phyloP scores from a whole-genome alignment of 2,329 filamentous ascomycete species.

The Hysterium pulicare region DNA sequence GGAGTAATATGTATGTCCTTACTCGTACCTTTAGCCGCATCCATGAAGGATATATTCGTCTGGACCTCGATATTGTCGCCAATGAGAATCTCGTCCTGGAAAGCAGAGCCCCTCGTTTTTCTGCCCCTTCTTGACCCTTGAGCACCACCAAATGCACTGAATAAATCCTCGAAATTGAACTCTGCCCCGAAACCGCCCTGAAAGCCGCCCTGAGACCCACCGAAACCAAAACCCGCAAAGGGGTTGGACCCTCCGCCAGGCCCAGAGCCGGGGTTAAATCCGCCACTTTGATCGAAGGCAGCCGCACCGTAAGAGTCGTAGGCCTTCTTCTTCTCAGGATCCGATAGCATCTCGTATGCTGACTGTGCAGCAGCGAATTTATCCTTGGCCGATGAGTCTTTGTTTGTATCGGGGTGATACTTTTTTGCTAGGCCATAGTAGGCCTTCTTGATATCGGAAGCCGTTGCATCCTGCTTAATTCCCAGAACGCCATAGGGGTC shows the following conservation, averaged over 20 bases:
- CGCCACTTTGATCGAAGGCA: slow-evolving; percentile 63
- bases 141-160: slow-evolving; percentile 77
- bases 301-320: slow-evolving; percentile 88
- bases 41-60: slow-evolving; percentile 89
- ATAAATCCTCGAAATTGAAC: slow-evolving; percentile 95
- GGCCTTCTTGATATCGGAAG: slow-evolving; percentile 92
- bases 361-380: slow-evolving; percentile 90
- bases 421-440: slow-evolving; percentile 98
- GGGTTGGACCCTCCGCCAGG: slow-evolving; percentile 62
- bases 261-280: slow-evolving; percentile 73
- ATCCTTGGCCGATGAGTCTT: slow-evolving; percentile 88
- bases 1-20: slow-evolving; percentile 89
- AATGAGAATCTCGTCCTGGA: slow-evolving; percentile 78
- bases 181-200: slow-evolving; percentile 70
- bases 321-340: slow-evolving; percentile 87
- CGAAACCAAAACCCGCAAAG: slow-evolving; percentile 57
- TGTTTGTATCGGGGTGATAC: slow-evolving; percentile 97
- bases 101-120: slow-evolving; percentile 60
- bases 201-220: slow-evolving; percentile 59
- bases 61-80: slow-evolving; percentile 96
- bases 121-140: slow-evolving; percentile 45
- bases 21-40: slow-evolving; percentile 84
- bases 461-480: slow-evolving; percentile 74
- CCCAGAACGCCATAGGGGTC: slow-evolving; percentile 88
- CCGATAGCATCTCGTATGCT: slow-evolving; percentile 90